These are phyloP conservation scores for Crucihimalaya himalaica DNA, from an alignment of 345 rosid genomes.

Conservation along the genomic window DNA sequence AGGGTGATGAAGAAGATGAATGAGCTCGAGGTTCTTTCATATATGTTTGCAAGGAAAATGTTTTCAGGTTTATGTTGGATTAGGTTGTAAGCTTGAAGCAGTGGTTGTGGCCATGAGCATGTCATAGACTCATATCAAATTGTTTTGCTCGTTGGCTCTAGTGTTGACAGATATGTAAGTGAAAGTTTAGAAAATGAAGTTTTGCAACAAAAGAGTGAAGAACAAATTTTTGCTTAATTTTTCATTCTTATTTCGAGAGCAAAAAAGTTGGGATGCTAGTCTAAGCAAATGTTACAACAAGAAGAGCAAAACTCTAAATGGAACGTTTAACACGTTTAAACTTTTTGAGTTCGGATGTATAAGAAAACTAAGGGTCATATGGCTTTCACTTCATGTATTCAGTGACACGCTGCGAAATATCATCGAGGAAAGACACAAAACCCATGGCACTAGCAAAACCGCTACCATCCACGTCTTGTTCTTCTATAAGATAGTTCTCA, in stretches of 20 bases:
- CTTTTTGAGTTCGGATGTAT: neutral
- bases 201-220: neutral
- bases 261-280: constrained; percentile 11
- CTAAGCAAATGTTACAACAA: constrained; percentile 32
- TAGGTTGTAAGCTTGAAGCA: neutral
- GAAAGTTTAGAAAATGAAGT: neutral
- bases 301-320: constrained; percentile 22
- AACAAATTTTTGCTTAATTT: constrained; percentile 1
- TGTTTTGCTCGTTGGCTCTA: neutral
- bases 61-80: constrained; percentile 20
- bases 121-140: neutral
- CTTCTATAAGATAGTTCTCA: constrained; percentile 93
- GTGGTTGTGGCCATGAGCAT: neutral
- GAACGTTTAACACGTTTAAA: neutral
- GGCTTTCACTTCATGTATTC: constrained; percentile 73
- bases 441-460: constrained; percentile 88
- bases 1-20: constrained; percentile 29
- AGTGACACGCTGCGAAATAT: constrained; percentile 69
- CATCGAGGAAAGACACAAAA: constrained; percentile 92
- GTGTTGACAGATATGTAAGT: neutral
- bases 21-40: neutral
- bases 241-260: neutral
- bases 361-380: neutral
- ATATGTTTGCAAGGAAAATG: neutral
- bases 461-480: constrained; percentile 90